Base-by-base conservation (phyloP, 2,329 filamentous ascomycete genomes). In the Exophiala lecanii-corni region DNA sequence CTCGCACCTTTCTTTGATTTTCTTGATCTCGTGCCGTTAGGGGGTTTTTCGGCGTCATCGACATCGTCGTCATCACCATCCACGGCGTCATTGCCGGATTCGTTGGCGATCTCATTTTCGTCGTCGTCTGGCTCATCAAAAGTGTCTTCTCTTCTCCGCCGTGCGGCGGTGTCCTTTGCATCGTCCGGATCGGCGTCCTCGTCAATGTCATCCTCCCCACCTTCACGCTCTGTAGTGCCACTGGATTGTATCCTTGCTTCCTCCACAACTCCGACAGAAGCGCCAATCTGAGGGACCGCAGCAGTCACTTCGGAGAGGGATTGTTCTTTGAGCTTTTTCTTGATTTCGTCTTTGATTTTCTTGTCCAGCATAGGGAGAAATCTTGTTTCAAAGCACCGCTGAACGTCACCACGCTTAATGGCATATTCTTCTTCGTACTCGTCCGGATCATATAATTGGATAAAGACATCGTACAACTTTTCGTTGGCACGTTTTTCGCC, bases 41-140 rank as follows among this genome's bases (percentile, higher is more conserved):
- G n/a, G 7, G 20, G 9, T 34, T 45, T 39, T n/a, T 39, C 47
- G 36, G 41, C 45, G 33, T 38, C 44, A 36, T 43, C 45, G 33
- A 36, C 44, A 34, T 50, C 56, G 37, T 43, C 45, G 33, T 38
- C 44, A 34, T 50, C 56, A 26, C 40, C 44, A 32, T 44, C 50
- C 34, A 43, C 51, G 32, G 60, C 55, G 7, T 64, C 60, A 25
- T 70, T 65, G 15, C 72, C 67, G 10, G 65, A 63, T 37, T 79
- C 75, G 20, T 40, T 35, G 2, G 75, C 75, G 15, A 79, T 78
- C 16, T 71, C 80, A 57, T 94, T 78, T 59, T 97, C 92, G 3
- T 91, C 91, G 4, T 95, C 89, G 59, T 97, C 92, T 35, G 94
- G 94, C 23, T 83, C 86, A 28, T 88, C 91, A 55, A 96, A 97